Conservation (phyloP, 108 stramenopile genomes). For the Skeletonema menzelii region DNA sequence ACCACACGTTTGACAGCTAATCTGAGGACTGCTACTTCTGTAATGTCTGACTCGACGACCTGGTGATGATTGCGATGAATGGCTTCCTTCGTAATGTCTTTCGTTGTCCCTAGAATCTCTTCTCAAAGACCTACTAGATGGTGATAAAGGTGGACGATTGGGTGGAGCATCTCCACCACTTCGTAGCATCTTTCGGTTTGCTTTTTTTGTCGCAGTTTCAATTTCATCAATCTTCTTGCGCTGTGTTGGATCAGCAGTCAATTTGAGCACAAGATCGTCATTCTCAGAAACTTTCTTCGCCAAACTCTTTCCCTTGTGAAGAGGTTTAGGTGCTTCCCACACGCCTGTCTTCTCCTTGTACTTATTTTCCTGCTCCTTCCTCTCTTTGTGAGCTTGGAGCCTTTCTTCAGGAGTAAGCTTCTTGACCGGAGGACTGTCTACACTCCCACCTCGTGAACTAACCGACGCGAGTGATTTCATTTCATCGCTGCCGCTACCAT, state of each 20-base stretch:
- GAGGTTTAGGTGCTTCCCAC: conserved; percentile 50
- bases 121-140: neutral
- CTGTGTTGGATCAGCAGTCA: conserved; percentile 39
- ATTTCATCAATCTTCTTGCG: conserved; percentile 45
- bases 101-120: neutral
- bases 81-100: neutral
- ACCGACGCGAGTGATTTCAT: neutral
- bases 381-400: conserved; percentile 48
- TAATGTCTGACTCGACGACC: neutral
- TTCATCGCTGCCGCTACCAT: neutral
- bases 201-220: conserved; percentile 25
- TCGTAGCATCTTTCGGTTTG: conserved; percentile 13
- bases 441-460: conserved; percentile 39
- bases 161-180: conserved; percentile 10
- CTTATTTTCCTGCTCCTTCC: conserved; percentile 52
- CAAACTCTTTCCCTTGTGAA: conserved; percentile 27
- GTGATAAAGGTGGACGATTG: neutral
- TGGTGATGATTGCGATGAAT: neutral
- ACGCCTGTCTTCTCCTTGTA: conserved; percentile 52
- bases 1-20: conserved; percentile 49
- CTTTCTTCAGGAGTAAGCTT: conserved; percentile 55
- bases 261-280: conserved; percentile 53
- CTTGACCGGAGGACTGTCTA: conserved; percentile 41
- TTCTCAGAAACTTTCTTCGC: conserved; percentile 43
- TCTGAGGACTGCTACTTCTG: conserved; percentile 7